Base-by-base conservation (phyloP, 345 rosid species). In the Salix koriyanagi region DNA sequence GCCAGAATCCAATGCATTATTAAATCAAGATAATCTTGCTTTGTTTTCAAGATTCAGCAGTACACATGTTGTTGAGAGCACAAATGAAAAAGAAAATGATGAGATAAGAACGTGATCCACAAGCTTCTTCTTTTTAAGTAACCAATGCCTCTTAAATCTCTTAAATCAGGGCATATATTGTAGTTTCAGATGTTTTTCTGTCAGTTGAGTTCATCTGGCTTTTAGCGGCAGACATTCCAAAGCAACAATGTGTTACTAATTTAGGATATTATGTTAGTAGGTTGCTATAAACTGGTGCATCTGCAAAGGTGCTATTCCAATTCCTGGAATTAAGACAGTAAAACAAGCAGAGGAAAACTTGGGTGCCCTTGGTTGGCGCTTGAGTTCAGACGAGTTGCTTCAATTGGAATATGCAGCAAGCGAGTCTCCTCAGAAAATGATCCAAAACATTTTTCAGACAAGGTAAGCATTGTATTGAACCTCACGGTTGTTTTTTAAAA, bases 211-310 rank as follows among this genome's bases (percentile, higher is more conserved):
- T 52, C 58, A 18, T 52, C n/a, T 52, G 50, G 50, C 15, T 19
- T 52, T 7, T 16, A 50, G 21, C 7, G 8, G 21, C 8, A 1
- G 18, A 16, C n/a, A 50, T 50, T 50, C 56, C n/a, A 50, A 50
- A 16, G 56, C 56, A 50, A 5, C 56, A 50, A 50, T 50, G 7
- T 16, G 2, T 19, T 18, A 18, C 58, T 80, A 28, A 69, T 62
- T 65, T 54, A 12, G 46, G 28, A 28, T 9, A 62, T 37, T 76
- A 10, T 11, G 5, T 46, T 75, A 19, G 71, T 72, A 94, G 97
- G 93, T 94, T 14, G 97, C 98, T 21, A 87, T 95, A 80, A 91
- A 95, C 85, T 91, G 97, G 97, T 95, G 97, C 88, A 89, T 93
- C 72, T 83, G 96, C 79, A 90, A 91, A 75, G 97, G 97, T 32